Base-by-base conservation (phyloP, 2,329 filamentous ascomycete species). In the Bipolaris oryzae region DNA sequence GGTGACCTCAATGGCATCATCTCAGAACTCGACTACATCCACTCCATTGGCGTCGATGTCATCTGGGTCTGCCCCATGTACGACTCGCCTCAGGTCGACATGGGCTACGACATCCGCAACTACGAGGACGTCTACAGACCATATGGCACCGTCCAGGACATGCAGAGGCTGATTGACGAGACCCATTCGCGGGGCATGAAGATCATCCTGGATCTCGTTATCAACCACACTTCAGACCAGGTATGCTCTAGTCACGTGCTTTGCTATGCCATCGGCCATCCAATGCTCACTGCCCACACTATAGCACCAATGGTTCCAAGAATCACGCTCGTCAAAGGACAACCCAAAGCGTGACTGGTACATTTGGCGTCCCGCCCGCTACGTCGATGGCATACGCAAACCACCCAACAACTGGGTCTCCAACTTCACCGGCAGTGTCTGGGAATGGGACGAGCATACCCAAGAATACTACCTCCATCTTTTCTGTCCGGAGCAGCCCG, bases 381-480 rank as follows among this genome's bases (percentile, higher is more conserved):
- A 73, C 49, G 69, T 76, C 15, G 77, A 86, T 25, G 89, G 89
- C 3, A 82, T 82, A 23, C 83, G 87, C 1, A 81, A 87, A 50
- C 87, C 89, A 0, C 90, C 90, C 0, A 93, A 90, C 64, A 93
- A 93, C 75, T 93, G 89, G 82, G 88, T 82, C 76, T 63, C 84
- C 75, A 78, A 85, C 81, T 77, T 89, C 86, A 74, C 73, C n/a
- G 84, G 83, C 50, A 85, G 80, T 57, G 81, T 83, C 0, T 91
- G 89, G 89, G 79, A 87, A 57, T 93, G 85, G 79, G 89, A 92
- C 66, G 86, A 90, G 62, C 71, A 76, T n/a, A 91, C 89, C 0
- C 80, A 72, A 82, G 45, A 93, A 74, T 93, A 91, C 73, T 93
- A 91, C 67, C 84, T 93, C 0, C 87, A 89, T 59, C 81, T 95